Evolutionary conservation across 1,284 basidiomycete genomes (phyloP).

Genomic region (Cutaneotrichosporon curvatum): DNA sequence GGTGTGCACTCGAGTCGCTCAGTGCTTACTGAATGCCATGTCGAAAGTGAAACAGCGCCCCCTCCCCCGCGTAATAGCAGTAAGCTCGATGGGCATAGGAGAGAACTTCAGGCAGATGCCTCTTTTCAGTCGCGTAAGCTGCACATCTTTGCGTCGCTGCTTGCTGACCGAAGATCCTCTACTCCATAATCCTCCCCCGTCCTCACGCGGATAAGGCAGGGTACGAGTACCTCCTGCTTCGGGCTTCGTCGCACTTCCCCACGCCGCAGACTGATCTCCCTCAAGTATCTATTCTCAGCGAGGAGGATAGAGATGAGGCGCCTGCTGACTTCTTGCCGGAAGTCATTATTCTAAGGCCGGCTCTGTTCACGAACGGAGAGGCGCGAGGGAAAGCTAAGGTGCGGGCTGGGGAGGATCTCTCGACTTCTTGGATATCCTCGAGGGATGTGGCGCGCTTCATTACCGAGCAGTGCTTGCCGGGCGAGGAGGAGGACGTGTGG

Average conservation of each 20-base stretch:
- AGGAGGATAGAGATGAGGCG: not conserved
- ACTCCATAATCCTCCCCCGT: slow-evolving; percentile 17
- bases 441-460: slow-evolving; percentile 23
- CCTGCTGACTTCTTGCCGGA: slow-evolving; percentile 19
- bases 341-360: slow-evolving; percentile 24
- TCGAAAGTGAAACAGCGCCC: too few species aligned
- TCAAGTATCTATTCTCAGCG: slow-evolving; percentile 7
- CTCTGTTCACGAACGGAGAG: slow-evolving; percentile 16
- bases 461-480: slow-evolving; percentile 15
- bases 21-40: slow-evolving; percentile 17
- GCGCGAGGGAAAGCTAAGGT: slow-evolving; percentile 5
- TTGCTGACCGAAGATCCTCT: too few species aligned
- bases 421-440: slow-evolving; percentile 16
- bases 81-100: slow-evolving; percentile 30
- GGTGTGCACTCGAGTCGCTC: slow-evolving; percentile 18
- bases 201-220: slow-evolving; percentile 29
- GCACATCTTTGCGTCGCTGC: too few species aligned
- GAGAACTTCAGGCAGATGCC: slow-evolving; percentile 23
- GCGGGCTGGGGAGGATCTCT: slow-evolving; percentile 11
- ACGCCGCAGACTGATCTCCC: not conserved
- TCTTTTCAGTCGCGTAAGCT: slow-evolving; percentile 16
- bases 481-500: too few species aligned
- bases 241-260: slow-evolving; percentile 6
- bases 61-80: slow-evolving; percentile 16
- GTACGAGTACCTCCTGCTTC: slow-evolving; percentile 24